Evolutionary conservation across 345 rosid genomes (phyloP).

Genomic region (Arabidopsis suecica): DNA sequence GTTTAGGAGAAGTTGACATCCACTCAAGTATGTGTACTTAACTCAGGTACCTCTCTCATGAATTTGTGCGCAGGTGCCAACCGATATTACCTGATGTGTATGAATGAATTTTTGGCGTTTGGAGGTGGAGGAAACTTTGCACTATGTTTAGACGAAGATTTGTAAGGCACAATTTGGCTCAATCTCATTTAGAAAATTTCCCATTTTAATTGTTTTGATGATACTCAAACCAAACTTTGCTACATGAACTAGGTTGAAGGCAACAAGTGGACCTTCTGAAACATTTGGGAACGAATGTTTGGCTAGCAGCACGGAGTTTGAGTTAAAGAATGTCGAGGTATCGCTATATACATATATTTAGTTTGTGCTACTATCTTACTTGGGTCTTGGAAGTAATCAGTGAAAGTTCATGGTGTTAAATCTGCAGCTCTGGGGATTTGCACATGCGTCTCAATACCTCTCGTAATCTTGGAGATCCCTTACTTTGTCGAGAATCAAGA

Average conservation of each 20-base stretch:
- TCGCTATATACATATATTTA: conserved; percentile 13
- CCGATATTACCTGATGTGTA: conserved; percentile 80
- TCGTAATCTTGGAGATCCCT: conserved; percentile 25
- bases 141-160: conserved; percentile 77
- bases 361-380: not conserved
- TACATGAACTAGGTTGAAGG: conserved; percentile 65
- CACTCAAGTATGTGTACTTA: not conserved
- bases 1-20: not conserved
- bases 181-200: conserved; percentile 1
- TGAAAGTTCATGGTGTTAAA: conserved; percentile 22
- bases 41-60: not conserved
- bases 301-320: conserved; percentile 74
- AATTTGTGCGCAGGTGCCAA: conserved; percentile 70
- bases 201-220: not conserved
- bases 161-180: conserved; percentile 63
- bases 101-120: conserved; percentile 82
- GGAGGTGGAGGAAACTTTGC: conserved; percentile 95
- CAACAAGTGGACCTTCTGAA: conserved; percentile 87
- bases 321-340: conserved; percentile 90
- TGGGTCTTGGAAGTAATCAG: conserved; percentile 9
- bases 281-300: conserved; percentile 86
- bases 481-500: conserved; percentile 7
- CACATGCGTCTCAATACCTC: conserved; percentile 60
- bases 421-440: conserved; percentile 91
- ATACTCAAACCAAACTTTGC: conserved; percentile 13